Evolutionary conservation across 768 basidiomycete genomes (phyloP), one percentile per base, ranked within the genome.

Genomic region (Rhodotorula paludigena): DNA sequence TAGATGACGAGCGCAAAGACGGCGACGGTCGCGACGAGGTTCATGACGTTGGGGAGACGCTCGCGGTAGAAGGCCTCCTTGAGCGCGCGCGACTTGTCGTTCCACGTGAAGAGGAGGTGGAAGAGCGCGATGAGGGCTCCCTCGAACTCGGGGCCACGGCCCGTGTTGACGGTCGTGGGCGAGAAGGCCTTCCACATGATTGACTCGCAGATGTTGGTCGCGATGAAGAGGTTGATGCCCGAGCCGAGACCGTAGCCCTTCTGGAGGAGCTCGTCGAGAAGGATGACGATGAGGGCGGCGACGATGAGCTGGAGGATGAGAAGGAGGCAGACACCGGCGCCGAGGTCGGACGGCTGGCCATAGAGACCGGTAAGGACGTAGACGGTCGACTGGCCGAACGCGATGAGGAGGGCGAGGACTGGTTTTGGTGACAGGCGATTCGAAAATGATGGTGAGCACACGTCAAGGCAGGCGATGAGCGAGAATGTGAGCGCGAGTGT

Each of bases 181-280:
- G 91, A 93, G 81, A 99, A 98, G 3, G 94, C 96, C 77, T 99
- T 99, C 94, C 94, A 99, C 77, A 98, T 86, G 81, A 99, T 98
- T 70, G 89, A 90, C 80, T 99, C 96, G 80, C 94, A 98, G 75
- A 99, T 98, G 83, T 98, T 99, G 82, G 96, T 98, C 8, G 94
- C 96, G 75, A 98, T 96, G 85, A 98, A 98, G 64, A 98, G 87
- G 64, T 92, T 93, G 80, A 99, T 97, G 71, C 96, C 96, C 9
- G 91, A 93, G 64, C 96, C 96, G 70, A 98, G 90, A 77, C 96
- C 94, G 79, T 99, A 98, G 49, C 94, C 96, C 78, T 98, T 98
- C 76, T 97, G 94, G 73, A 99, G 89, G 69, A 99, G 90, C 79
- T 98, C 93, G 77, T 98, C 94, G 74, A 99, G 90, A 73, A 98